Percentiles rank a stretch among this genome's conserved stretches.
phyloP scores from a whole-genome alignment of 768 basidiomycete genomes.

The Suillus fuscotomentosus region DNA sequence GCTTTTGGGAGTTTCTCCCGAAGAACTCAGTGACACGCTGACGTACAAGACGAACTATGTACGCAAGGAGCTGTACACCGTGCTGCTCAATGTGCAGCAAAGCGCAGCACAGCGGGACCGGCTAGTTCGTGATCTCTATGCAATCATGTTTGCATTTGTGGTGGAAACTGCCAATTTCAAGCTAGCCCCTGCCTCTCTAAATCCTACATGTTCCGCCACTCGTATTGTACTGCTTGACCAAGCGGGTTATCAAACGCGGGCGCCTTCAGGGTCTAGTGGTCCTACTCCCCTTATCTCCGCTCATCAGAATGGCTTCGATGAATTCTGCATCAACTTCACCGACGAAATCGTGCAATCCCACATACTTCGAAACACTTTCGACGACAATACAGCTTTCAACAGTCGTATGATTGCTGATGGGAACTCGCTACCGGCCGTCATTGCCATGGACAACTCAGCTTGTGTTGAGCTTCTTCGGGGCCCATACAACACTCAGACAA shows the following conservation, averaged over 20 bases:
- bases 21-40: constrained; percentile 52
- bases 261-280: constrained; percentile 38
- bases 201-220: constrained; percentile 38
- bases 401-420: constrained; percentile 50
- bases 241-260: constrained; percentile 57
- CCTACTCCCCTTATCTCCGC: constrained; percentile 53
- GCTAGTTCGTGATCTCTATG: constrained; percentile 57
- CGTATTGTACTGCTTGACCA: constrained; percentile 56
- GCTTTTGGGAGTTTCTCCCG: constrained; percentile 51
- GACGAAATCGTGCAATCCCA: constrained; percentile 62
- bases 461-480: constrained; percentile 62
- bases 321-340: constrained; percentile 59
- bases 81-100: constrained; percentile 50
- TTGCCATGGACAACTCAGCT: constrained; percentile 53
- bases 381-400: constrained; percentile 46
- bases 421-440: constrained; percentile 43
- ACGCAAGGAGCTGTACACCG: constrained; percentile 56
- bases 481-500: constrained; percentile 42
- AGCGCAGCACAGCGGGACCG: constrained; percentile 53
- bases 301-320: constrained; percentile 57
- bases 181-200: constrained; percentile 43
- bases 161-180: constrained; percentile 64
- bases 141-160: constrained; percentile 61
- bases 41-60: constrained; percentile 59
- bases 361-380: constrained; percentile 50